Conservation (phyloP, 257 asterid genomes). For the Lycium ferocissimum region DNA sequence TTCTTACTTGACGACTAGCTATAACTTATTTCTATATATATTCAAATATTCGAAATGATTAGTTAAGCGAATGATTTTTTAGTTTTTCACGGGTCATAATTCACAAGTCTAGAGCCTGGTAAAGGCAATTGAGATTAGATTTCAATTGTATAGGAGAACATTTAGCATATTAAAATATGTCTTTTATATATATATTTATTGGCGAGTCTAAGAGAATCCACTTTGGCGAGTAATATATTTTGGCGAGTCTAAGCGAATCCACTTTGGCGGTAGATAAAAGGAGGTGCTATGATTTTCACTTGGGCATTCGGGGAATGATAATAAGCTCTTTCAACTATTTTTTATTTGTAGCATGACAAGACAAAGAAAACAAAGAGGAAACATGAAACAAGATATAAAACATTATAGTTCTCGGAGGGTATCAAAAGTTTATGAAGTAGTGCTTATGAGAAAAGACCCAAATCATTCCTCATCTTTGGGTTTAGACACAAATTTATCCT, state of each 20-base stretch:
- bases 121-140: neutral
- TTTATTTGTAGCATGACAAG: neutral
- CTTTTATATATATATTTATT: neutral
- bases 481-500: too few relatives aligned
- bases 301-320: neutral
- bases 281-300: neutral
- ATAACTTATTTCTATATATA: too few relatives aligned
- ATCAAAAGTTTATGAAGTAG: too few relatives aligned
- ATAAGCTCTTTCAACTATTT: neutral
- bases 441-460: too few relatives aligned
- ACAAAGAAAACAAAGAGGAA: neutral
- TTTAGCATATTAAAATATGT: neutral
- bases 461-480: too few relatives aligned
- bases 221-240: too few relatives aligned
- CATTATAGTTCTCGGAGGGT: too few relatives aligned
- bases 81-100: neutral
- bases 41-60: neutral
- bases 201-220: neutral
- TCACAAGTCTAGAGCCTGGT: neutral
- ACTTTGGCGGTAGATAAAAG: neutral
- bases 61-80: too few relatives aligned
- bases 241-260: neutral
- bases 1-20: neutral
- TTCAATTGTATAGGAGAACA: neutral
- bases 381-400: neutral